Percentiles rank a stretch among this genome's conserved stretches.
Evolutionary conservation across 495 filamentous ascomycete genomes (phyloP).

Genomic region (Durotheca rogersii): DNA sequence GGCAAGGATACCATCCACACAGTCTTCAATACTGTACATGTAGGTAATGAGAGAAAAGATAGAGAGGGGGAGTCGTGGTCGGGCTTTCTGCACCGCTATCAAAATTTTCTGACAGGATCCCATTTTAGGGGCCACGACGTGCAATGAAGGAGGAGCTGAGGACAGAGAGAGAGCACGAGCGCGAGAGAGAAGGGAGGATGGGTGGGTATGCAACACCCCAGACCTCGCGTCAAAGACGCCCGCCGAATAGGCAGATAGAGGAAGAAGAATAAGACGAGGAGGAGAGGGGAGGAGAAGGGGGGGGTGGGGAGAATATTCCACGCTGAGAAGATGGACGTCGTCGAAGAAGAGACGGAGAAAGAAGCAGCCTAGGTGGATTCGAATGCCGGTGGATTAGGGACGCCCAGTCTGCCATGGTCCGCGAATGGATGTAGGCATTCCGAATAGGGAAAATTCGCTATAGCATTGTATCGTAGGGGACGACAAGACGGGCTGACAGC

Average conservation of each 20-base stretch:
- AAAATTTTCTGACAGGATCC: constrained; percentile 16
- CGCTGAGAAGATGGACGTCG: constrained; percentile 8
- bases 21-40: constrained; percentile 31
- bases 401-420: constrained; percentile 5
- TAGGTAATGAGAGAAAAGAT: constrained; percentile 8
- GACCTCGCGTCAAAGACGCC: constrained; percentile 20
- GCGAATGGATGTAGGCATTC: constrained; percentile 14
- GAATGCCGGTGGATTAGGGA: constrained; percentile 11
- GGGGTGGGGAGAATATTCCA: constrained; percentile 23
- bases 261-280: too few species aligned
- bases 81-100: constrained; percentile 9
- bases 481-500: constrained; percentile 17
- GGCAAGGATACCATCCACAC: constrained; percentile 30
- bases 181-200: constrained; percentile 3
- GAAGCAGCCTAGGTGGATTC: constrained; percentile 20
- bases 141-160: too few species aligned
- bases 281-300: too few species aligned
- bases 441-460: constrained; percentile 15
- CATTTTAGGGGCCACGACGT: constrained; percentile 9
- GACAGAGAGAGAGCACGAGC: constrained; percentile 4
- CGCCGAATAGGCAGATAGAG: too few species aligned
- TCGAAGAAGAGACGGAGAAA: constrained; percentile 12
- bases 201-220: constrained; percentile 26
- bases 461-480: constrained; percentile 22
- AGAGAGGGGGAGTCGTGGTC: too few species aligned